phyloP scores from a whole-genome alignment of 2,329 filamentous ascomycete genomes.

The Nakataea oryzae region DNA sequence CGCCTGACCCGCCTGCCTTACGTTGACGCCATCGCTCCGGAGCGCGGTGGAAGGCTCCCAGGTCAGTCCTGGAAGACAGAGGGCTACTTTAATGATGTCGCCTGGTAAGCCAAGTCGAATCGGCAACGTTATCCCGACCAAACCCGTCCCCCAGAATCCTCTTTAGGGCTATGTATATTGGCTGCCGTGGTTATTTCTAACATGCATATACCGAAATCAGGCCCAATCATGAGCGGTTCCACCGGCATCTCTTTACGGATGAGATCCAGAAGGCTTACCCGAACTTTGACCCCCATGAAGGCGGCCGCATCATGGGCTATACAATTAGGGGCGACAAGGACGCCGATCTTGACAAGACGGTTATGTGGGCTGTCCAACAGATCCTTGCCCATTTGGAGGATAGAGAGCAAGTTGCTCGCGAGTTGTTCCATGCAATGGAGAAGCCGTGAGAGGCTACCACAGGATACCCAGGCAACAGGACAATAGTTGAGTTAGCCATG shows the following conservation, averaged over 20 bases:
- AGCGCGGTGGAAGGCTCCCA: constrained; percentile 7
- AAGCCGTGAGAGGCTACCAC: neutral
- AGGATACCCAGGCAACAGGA: neutral
- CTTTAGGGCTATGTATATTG: neutral
- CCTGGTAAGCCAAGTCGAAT: neutral
- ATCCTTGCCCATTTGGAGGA: neutral
- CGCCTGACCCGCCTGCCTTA: constrained; percentile 9
- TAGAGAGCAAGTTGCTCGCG: neutral
- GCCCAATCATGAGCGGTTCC: constrained; percentile 7
- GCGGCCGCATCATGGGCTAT: neutral
- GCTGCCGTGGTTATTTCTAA: neutral
- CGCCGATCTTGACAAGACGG: constrained; percentile 1
- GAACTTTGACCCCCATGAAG: neutral
- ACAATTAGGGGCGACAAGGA: constrained; percentile 3
- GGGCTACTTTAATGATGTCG: constrained; percentile 17
- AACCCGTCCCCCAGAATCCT: neutral
- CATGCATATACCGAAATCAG: neutral
- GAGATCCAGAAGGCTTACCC: neutral
- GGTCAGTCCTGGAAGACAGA: constrained; percentile 17
- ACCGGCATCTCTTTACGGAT: constrained; percentile 5
- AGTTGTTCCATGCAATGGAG: neutral
- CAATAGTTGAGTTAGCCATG: neutral
- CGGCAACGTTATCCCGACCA: no score
- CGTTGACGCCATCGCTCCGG: constrained; percentile 6
- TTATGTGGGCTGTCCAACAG: constrained; percentile 7